These are phyloP conservation scores for Trichoderma koningii DNA, from an alignment of 2,329 filamentous ascomycete genomes.

Conservation along the genomic window DNA sequence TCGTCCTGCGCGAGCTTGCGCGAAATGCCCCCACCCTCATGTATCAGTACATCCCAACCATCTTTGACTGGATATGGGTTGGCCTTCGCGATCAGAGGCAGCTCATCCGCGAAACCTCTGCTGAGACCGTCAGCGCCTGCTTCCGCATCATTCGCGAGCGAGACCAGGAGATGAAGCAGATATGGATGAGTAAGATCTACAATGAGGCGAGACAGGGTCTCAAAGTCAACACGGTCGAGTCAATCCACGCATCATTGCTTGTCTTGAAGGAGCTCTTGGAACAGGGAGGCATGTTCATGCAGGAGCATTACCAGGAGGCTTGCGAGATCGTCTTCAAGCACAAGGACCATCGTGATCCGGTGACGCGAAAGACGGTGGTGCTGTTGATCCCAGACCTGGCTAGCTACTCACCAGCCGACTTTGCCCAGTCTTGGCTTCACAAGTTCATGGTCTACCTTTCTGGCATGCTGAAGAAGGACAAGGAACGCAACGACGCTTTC, in stretches of 20 bases:
- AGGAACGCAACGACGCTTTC: slow-evolving; percentile 91
- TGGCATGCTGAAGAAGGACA: slow-evolving; percentile 89
- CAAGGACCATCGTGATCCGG: slow-evolving; percentile 87
- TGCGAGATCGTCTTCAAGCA: slow-evolving; percentile 92
- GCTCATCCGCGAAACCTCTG: slow-evolving; percentile 87
- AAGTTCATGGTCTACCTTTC: slow-evolving; percentile 97
- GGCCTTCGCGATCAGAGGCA: slow-evolving; percentile 87
- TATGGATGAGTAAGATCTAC: slow-evolving; percentile 90
- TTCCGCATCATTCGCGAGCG: slow-evolving; percentile 94
- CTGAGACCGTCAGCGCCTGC: slow-evolving; percentile 90
- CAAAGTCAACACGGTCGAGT: slow-evolving; percentile 78
- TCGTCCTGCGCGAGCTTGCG: slow-evolving; percentile 87
- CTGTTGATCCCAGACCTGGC: slow-evolving; percentile 89
- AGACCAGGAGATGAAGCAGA: slow-evolving; percentile 81
- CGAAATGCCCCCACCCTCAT: slow-evolving; percentile 92
- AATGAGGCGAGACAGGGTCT: slow-evolving; percentile 81
- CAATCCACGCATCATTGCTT: slow-evolving; percentile 89
- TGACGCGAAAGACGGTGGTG: slow-evolving; percentile 87
- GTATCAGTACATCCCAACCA: slow-evolving; percentile 91
- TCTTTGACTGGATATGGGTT: slow-evolving; percentile 96
- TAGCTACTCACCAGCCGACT: slow-evolving; percentile 88
- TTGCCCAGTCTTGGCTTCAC: slow-evolving; percentile 83
- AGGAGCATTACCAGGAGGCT: slow-evolving; percentile 85
- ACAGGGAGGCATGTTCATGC: slow-evolving; percentile 99
- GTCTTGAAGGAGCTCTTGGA: slow-evolving; percentile 90